These are phyloP conservation scores for Leishmania aethiopica DNA, from an alignment of 208 protist genomes.

Conservation along the genomic window DNA sequence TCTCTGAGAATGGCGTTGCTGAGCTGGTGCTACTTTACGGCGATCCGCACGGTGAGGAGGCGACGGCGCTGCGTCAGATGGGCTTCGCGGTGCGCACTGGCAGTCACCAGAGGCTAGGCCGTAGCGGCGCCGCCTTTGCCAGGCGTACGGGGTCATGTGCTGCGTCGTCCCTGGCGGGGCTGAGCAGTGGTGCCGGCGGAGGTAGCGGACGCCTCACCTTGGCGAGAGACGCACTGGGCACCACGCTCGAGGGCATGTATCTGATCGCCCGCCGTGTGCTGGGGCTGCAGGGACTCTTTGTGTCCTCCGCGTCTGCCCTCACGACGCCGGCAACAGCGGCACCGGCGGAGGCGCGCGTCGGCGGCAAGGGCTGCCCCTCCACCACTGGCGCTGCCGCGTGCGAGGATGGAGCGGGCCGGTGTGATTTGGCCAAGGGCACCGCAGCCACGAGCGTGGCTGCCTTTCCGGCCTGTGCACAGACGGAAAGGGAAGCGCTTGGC, in stretches of 20 bases:
- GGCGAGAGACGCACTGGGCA: constrained; percentile 47
- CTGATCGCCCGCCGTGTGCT: constrained; percentile 54
- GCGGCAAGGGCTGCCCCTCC: neutral
- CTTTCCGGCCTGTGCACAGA: neutral
- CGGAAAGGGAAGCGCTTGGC: constrained; percentile 38
- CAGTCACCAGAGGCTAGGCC: constrained; percentile 15
- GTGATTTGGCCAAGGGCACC: neutral
- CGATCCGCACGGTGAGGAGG: constrained; percentile 13
- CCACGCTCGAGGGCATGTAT: constrained; percentile 41
- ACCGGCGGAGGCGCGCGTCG: neutral
- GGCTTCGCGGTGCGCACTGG: constrained; percentile 30
- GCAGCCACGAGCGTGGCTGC: neutral
- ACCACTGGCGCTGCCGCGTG: neutral
- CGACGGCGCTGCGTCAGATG: constrained; percentile 23
- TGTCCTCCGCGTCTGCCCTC: neutral
- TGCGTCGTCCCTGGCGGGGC: neutral
- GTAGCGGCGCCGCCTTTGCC: constrained; percentile 1
- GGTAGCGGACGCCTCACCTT: constrained; percentile 24
- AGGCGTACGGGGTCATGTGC: neutral
- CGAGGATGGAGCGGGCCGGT: neutral
- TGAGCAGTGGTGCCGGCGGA: constrained; percentile 1
- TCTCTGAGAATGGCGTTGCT: neutral
- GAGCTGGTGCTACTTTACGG: constrained; percentile 22
- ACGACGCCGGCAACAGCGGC: neutral
- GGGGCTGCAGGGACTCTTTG: constrained; percentile 25